Base-by-base conservation (phyloP, 495 filamentous ascomycete genomes). In the Annulohypoxylon stygium region DNA sequence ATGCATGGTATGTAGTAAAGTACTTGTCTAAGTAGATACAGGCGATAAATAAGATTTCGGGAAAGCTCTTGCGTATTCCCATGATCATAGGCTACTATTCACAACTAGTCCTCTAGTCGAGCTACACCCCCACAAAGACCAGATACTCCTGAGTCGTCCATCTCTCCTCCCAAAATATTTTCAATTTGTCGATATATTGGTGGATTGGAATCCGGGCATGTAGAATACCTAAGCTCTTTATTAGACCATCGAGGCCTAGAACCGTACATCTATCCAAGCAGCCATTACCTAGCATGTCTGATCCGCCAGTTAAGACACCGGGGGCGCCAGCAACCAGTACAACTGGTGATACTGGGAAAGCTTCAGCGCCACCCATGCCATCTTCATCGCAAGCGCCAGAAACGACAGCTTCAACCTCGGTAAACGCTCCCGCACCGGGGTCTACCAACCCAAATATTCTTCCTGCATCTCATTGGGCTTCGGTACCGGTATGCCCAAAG, bases 391-490 rank as follows among this genome's bases (percentile, higher is more conserved):
- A 37, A 12, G 34, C 47, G 4, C 26, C 33, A 57, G 30, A 25
- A 57, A 20, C 16, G 33, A 37, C 33, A 10, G 23, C 50, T 51
- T 50, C 59, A 20, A 16, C 50, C 51, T 50, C 59, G 14, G 16
- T 61, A 33, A 43, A 61, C 4, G n/a, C 53, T 25, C 30, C 76
- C n/a, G 25, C 61, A 14, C 2, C 54, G n/a, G 63, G 51, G 34
- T 34, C 61, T 1, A 37, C 37, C 5, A 55, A 54, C 25, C 18
- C 57, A 1, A 43, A 65, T 48, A 70, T 79, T 53, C 55, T 79
- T 8, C 77, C 77, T n/a, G 70, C 75, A 11, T 79, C 77, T 54
- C 75, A 79, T 72, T 79, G 77, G 77, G 61, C 57, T 9, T 67
- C 74, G 48, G 11, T 61, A 66, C 72, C 66, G 23, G 77, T 71